Evolutionary conservation across 23 red algal genomes (phyloP).

Genomic region (Gracilaria domingensis): DNA sequence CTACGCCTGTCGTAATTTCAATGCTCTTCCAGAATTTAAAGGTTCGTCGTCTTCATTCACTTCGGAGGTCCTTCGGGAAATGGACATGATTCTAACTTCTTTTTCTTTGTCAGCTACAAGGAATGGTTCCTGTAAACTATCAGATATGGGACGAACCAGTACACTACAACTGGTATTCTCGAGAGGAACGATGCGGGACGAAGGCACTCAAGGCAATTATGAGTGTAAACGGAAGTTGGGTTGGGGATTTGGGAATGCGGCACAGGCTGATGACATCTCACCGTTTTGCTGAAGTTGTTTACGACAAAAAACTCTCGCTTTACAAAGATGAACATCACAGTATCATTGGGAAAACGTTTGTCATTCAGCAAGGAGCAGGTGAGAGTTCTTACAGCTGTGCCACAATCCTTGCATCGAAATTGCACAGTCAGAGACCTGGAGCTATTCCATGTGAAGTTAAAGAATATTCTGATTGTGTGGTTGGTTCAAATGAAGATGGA

Average conservation of each 20-base stretch:
- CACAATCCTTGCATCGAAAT: constrained; percentile 13
- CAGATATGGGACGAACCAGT: constrained; percentile 53
- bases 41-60: constrained; percentile 16
- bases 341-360: constrained; percentile 57
- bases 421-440: constrained; percentile 41
- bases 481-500: constrained; percentile 16
- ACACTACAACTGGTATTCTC: constrained; percentile 37
- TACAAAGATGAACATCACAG: constrained; percentile 12
- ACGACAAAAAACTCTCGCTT: constrained; percentile 45
- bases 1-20: constrained; percentile 35
- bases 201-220: constrained; percentile 29
- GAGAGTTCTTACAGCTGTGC: constrained; percentile 39
- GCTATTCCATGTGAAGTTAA: constrained; percentile 47
- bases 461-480: constrained; percentile 55
- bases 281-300: constrained; percentile 33
- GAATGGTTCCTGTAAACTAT: constrained; percentile 1
- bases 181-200: constrained; percentile 13
- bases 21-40: constrained; percentile 43
- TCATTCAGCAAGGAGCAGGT: constrained; percentile 19
- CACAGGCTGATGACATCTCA: constrained; percentile 32
- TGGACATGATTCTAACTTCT: neutral
- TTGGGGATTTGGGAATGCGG: constrained; percentile 54
- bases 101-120: constrained; percentile 1
- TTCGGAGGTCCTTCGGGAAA: neutral
- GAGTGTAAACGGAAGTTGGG: neutral